phyloP scores from a whole-genome alignment of 257 asterid genomes.

The Jaltomata sinuosa region DNA sequence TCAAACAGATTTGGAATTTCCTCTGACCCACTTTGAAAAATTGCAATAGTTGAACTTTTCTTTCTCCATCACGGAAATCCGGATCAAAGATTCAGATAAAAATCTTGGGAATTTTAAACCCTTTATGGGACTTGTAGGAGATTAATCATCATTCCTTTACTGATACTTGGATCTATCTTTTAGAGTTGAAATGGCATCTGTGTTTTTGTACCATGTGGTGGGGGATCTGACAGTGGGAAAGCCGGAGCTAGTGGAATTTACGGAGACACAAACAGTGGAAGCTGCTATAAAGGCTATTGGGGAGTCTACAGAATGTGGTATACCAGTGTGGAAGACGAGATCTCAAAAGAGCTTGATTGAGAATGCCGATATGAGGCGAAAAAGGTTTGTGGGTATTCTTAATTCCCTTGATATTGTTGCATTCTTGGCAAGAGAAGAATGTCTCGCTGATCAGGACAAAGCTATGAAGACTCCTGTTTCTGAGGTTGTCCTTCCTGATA shows the following conservation, averaged over 20 bases:
- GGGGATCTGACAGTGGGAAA: slow-evolving; percentile 99
- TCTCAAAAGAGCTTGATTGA: slow-evolving; percentile 43
- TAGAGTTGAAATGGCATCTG: slow-evolving; percentile 52
- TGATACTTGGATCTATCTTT: background rate
- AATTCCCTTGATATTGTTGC: slow-evolving; percentile 80
- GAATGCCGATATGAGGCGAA: slow-evolving; percentile 64
- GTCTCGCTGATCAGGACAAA: slow-evolving; percentile 56
- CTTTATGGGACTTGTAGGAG: background rate
- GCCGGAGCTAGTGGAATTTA: slow-evolving; percentile 84
- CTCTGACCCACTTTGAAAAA: background rate
- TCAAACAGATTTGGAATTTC: background rate
- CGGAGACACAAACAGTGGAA: slow-evolving; percentile 72
- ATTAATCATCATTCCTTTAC: too few species aligned
- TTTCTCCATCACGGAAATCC: background rate
- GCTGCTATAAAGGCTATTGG: slow-evolving; percentile 81
- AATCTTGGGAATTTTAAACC: background rate
- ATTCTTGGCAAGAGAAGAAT: slow-evolving; percentile 67
- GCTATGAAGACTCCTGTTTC: slow-evolving; percentile 87
- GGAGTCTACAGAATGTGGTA: slow-evolving; percentile 84
- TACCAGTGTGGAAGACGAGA: slow-evolving; percentile 85
- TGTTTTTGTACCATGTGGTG: slow-evolving; percentile 86
- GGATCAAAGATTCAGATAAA: background rate
- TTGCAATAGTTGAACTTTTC: background rate
- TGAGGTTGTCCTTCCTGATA: slow-evolving; percentile 53
- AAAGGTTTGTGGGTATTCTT: slow-evolving; percentile 86